Conservation (phyloP, 768 basidiomycete species). For the Lentinula sp. region DNA sequence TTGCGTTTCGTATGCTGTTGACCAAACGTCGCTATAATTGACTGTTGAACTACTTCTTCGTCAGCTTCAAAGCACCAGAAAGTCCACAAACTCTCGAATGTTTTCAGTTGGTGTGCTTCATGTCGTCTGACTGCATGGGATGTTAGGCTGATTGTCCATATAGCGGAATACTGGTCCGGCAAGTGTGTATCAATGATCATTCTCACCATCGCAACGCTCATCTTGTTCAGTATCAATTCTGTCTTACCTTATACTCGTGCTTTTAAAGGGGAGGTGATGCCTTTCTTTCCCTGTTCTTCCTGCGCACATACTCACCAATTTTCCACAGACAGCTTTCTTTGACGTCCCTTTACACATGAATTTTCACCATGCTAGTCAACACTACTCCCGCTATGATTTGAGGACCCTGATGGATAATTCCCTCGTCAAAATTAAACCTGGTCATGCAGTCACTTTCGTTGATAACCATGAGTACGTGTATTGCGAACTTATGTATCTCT, state of each 20-base stretch:
- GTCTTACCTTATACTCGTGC: constrained; percentile 54
- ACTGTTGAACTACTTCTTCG: neutral
- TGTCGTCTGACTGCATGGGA: neutral
- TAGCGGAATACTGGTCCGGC: constrained; percentile 81
- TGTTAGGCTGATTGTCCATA: neutral
- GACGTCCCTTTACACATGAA: constrained; percentile 88
- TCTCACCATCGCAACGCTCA: neutral
- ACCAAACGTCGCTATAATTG: neutral
- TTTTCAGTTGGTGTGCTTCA: constrained; percentile 48
- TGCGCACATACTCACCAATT: neutral
- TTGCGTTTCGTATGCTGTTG: constrained; percentile 51
- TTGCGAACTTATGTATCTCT: neutral
- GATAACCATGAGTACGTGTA: constrained; percentile 80
- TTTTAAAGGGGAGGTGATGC: constrained; percentile 59
- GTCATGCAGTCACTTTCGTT: constrained; percentile 85
- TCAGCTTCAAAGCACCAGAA: constrained; percentile 50
- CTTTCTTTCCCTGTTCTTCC: neutral
- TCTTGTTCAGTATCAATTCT: constrained; percentile 32
- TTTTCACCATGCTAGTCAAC: constrained; percentile 70
- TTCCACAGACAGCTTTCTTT: constrained; percentile 73
- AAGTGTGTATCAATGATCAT: constrained; percentile 36
- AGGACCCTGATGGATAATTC: constrained; percentile 67
- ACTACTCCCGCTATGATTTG: constrained; percentile 66
- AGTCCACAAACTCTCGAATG: constrained; percentile 36
- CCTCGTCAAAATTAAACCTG: constrained; percentile 60